Evolutionary conservation across 305 asterid species (phyloP).

Genomic region (Fraxinus floribunda): DNA sequence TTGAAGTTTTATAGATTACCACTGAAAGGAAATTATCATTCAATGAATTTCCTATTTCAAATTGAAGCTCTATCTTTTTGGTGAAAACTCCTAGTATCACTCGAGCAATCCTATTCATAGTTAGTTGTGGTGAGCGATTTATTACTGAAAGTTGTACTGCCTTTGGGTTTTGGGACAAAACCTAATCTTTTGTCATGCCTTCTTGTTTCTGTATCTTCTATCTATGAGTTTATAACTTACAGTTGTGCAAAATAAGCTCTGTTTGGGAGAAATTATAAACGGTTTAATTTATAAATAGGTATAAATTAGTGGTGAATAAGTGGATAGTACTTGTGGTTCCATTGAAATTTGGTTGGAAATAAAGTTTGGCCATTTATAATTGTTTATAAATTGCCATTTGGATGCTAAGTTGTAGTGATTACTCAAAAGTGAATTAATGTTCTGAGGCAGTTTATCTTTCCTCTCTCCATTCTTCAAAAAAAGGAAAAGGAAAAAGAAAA

Average conservation of each 20-base stretch:
- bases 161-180: neutral
- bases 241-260: neutral
- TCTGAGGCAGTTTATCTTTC: neutral
- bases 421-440: neutral
- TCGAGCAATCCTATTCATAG: neutral
- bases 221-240: neutral
- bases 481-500: neutral
- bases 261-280: neutral
- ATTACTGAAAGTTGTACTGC: neutral
- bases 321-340: neutral
- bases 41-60: neutral
- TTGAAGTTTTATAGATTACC: neutral
- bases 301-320: neutral
- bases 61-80: neutral
- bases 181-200: neutral
- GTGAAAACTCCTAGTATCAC: neutral
- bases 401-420: neutral
- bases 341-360: neutral
- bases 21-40: neutral
- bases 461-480: neutral
- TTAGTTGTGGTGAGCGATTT: neutral
- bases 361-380: neutral
- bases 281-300: neutral
- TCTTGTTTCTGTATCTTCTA: neutral
- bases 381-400: neutral